Evolutionary conservation across 148 eudicot genomes (phyloP), one percentile per base, ranked within the genome.

Genomic region (Rhododendron kiyosumense): DNA sequence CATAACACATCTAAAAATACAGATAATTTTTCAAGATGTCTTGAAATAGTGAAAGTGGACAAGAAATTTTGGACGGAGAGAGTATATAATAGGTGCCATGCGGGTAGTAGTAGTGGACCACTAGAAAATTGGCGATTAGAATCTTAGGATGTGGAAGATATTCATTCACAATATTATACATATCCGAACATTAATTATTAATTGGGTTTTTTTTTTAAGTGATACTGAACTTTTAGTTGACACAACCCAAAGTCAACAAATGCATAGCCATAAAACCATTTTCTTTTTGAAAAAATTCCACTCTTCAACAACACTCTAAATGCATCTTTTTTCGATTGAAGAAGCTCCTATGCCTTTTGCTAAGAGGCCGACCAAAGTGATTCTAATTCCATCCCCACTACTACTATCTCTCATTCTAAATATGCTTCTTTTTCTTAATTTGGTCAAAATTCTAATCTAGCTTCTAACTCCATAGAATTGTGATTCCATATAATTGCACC

Each of bases 351-450:
- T 38, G 87, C 22, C 51, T 89, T 92, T 90, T 85, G 86, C 80
- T 87, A 86, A 90, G 91, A 91, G 93, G 93, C 95, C 93, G 93
- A 91, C 93, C 88, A 90, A 74, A 82, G 84, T 88, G 93, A 90
- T 93, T 93, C 93, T 85, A 76, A 93, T 91, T 91, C 91, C 88
- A 89, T 88, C 45, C 88, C 90, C 91, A 89, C 85, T 34, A 52
- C 57, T 49, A 49, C 24, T n/a, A n/a, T 78, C 81, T 84, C 87
- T 84, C 84, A 81, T 34, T 24, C 86, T 59, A 88, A 24, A 71
- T 28, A 52, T 43, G 65, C 82, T 77, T 77, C 87, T 86, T 20
- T 0, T 1, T 41, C 45, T 41, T 41, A 41, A 41, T 63, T 28
- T 61, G 83, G 88, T 83, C 83, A 84, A 87, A 75, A 81, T 82